Percentiles rank a stretch among this genome's conserved stretches.
Evolutionary conservation across 2,329 filamentous ascomycete genomes (phyloP).

Genomic region (Fusarium lateritium): DNA sequence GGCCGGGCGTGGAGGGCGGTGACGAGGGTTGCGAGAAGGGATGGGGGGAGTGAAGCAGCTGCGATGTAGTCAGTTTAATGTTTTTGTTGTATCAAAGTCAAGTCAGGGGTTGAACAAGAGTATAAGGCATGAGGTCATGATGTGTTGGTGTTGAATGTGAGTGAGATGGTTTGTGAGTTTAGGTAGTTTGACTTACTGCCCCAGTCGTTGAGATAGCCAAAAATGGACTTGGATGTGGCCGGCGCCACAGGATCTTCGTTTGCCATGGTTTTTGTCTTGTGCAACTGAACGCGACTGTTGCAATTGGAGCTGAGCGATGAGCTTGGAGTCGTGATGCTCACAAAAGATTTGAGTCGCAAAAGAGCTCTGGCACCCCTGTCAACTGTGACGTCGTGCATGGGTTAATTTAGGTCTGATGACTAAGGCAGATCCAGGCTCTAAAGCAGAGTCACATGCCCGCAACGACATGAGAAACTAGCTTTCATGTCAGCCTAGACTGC

Average conservation of each 20-base stretch:
- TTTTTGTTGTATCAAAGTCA: background rate
- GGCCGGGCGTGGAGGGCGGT: constrained; percentile 69
- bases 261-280: constrained; percentile 49
- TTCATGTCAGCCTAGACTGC: background rate
- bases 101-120: constrained; percentile 5
- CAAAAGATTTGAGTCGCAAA: constrained; percentile 27
- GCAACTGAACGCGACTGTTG: constrained; percentile 26
- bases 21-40: constrained; percentile 69
- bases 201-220: constrained; percentile 61
- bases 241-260: constrained; percentile 31
- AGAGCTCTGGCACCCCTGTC: constrained; percentile 20
- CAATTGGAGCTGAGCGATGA: constrained; percentile 26
- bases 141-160: constrained; percentile 10
- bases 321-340: constrained; percentile 32
- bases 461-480: background rate
- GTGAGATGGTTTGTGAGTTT: constrained; percentile 9
- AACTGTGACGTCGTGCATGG: constrained; percentile 38
- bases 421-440: constrained; percentile 15
- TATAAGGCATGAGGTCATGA: constrained; percentile 1
- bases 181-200: constrained; percentile 61
- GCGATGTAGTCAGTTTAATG: constrained; percentile 25
- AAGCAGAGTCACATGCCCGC: constrained; percentile 21
- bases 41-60: constrained; percentile 69
- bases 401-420: constrained; percentile 23
- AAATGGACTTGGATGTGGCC: constrained; percentile 50